Base-by-base conservation (phyloP, 2,329 filamentous ascomycete species). In the Coniochaeta prunicola region DNA sequence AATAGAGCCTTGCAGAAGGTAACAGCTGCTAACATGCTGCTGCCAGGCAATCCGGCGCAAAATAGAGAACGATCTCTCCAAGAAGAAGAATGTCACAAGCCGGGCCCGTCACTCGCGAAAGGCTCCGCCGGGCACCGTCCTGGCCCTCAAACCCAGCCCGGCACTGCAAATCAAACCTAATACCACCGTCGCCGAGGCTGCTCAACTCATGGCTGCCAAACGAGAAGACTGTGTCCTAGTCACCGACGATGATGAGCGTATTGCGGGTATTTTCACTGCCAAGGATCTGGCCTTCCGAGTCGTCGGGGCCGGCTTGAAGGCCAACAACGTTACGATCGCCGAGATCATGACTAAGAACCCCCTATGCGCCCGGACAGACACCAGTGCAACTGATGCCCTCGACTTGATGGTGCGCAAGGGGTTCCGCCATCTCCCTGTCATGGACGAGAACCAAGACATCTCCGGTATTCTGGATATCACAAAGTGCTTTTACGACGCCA, bases 331-430 rank as follows among this genome's bases (percentile, higher is more conserved):
- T 67, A 96, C 91, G 24, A 97, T 99, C 71, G 90, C 92, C 65
- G 92, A 97, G 71, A 99, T 99, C 74, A 99, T 99, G 94, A 99
- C 94, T 71, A 97, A 97, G 81, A 99, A 99, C 77, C 94, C 94
- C 12, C 85, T 99, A 17, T 99, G 94, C 73, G 94, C 94, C 58
- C 87, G 94, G 72, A 99, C 94, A 59, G 94, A 99, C 71, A 99
- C 94, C 34, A 97, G 93, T 74, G 94, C 94, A 36, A 99, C 94
- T 48, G 94, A 99, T 79, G 94, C 94, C 33, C 79, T 99, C 63
- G 93, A 99, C 74, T 82, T 97, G 59, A 99, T 99, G 94, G 94
- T 99, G 59, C 85, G 93, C 67, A 97, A 97, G 77, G 94, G 94
- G 19, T 99, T 99, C 80, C 87, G 94, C 66, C 94, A 99, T 78